Evolutionary conservation across 2,329 filamentous ascomycete genomes (phyloP).

Genomic region (Alternaria sp.): DNA sequence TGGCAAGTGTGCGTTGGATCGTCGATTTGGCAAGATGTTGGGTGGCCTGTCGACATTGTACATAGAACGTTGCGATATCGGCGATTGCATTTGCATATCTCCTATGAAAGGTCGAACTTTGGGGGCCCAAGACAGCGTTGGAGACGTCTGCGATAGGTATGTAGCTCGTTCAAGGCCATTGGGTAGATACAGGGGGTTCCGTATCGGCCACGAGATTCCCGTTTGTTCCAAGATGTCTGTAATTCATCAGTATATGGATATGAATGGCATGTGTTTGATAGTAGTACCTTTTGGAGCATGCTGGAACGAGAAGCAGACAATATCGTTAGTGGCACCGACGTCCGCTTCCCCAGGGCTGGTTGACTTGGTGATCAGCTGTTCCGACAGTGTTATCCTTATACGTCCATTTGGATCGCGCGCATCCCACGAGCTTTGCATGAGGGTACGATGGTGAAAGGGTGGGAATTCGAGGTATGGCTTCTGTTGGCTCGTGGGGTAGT

Average conservation of each 20-base stretch:
- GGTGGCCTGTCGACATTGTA: constrained; percentile 17
- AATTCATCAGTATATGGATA: constrained; percentile 21
- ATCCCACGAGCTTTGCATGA: constrained; percentile 76
- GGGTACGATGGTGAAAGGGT: constrained; percentile 72
- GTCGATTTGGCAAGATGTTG: constrained; percentile 27
- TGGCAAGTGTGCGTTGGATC: constrained; percentile 28
- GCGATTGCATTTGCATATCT: constrained; percentile 22
- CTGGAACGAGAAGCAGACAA: constrained; percentile 83
- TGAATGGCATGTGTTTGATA: not conserved
- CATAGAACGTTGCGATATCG: constrained; percentile 17
- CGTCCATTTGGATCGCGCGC: constrained; percentile 75
- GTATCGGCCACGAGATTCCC: constrained; percentile 80
- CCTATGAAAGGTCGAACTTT: constrained; percentile 2
- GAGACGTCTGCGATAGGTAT: constrained; percentile 5
- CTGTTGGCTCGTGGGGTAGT: constrained; percentile 65
- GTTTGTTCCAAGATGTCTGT: constrained; percentile 76
- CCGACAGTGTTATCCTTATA: constrained; percentile 77
- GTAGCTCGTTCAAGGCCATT: constrained; percentile 13
- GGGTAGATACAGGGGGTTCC: constrained; percentile 42
- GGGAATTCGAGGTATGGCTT: constrained; percentile 71
- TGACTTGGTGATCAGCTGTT: constrained; percentile 67
- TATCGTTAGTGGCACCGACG: constrained; percentile 74
- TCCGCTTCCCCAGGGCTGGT: constrained; percentile 29
- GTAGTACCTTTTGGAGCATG: constrained; percentile 78
- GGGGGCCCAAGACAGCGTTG: constrained; percentile 5